Base-by-base conservation (phyloP, 106 monocot species). In the Phalaenopsis aphrodite region DNA sequence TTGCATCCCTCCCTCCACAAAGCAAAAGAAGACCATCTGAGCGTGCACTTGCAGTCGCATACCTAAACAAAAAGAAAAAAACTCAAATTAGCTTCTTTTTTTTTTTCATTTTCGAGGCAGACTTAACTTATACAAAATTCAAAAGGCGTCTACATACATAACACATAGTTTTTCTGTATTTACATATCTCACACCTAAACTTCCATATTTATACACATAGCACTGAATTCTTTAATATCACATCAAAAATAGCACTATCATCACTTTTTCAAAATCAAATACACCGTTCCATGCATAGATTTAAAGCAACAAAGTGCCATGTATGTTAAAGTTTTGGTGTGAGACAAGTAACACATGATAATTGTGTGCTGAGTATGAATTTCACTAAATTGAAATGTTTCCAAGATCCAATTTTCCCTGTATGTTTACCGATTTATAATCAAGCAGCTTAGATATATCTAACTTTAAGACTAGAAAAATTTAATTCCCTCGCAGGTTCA, bases 1-100 rank as follows among this genome's bases (percentile, higher is more conserved):
- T 99, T 78, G 94, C 92, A 91, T 99, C 98, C 87, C 98, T 99
- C 81, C 98, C 98, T 64, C 98, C 98, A 85, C 98, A 99, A 74
- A 99, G 88, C 84, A 99, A 85, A 78, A 99, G 92, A 83, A 99
- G 94, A 36, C 98, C 98, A 85, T 99, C 98, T 69, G 98, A 99
- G 38, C 98, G 92, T 75, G 98, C 98, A 89, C 98, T 99, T 73
- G 94, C 98, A 77, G 98, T 99, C 75, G 98, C 98, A 89, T 99
- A 99, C 98, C 98, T 99, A 77, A 86, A 61, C 65, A 90, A 74
- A 24, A 48, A 79, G 9, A 81, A 42, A 48, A 75, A 58, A 39
- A 30, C 30, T 76, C 21, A 76, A 74, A 49, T 76, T 47, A 76
- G 49, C 24, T 0, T 30, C 38, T 14, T 37, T 30, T 69, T 14